These are phyloP conservation scores for Syzygium oleosum DNA, from an alignment of 345 rosid genomes.

Conservation along the genomic window DNA sequence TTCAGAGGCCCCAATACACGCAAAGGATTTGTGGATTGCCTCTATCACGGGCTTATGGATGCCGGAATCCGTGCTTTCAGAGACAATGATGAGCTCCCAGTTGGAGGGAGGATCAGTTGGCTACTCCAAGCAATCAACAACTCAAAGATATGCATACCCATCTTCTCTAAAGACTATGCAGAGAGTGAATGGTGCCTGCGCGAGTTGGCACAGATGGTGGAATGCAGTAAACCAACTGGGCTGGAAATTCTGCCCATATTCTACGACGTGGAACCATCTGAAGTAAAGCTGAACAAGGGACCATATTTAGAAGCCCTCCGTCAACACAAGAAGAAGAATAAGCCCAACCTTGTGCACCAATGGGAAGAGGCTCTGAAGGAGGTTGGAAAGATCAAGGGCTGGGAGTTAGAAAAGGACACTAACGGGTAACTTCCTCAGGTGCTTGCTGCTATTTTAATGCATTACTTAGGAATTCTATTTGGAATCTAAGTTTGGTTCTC, in stretches of 20 bases:
- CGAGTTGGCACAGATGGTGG: slow-evolving; percentile 10
- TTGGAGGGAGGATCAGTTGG: slow-evolving; percentile 6
- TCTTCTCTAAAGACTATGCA: slow-evolving; percentile 8
- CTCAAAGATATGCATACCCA: slow-evolving; percentile 6
- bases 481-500: background rate
- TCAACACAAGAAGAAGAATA: background rate
- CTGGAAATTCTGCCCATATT: slow-evolving; percentile 8
- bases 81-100: background rate
- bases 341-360: background rate
- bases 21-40: slow-evolving; percentile 9
- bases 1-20: slow-evolving; percentile 6
- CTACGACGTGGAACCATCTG: slow-evolving; percentile 4
- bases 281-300: slow-evolving; percentile 5
- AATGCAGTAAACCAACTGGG: slow-evolving; percentile 3
- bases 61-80: slow-evolving; percentile 4
- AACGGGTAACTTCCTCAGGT: slow-evolving; percentile 3
- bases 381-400: slow-evolving; percentile 6
- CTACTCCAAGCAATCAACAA: slow-evolving; percentile 4
- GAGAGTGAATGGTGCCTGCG: slow-evolving; percentile 8
- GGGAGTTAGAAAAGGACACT: slow-evolving; percentile 8
- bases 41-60: slow-evolving; percentile 2
- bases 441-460: background rate
- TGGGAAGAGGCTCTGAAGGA: slow-evolving; percentile 12
- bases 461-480: background rate
- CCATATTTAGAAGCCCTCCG: background rate